Evolutionary conservation across 2,329 filamentous ascomycete species (phyloP).

Genomic region (Cladophialophora immunda): DNA sequence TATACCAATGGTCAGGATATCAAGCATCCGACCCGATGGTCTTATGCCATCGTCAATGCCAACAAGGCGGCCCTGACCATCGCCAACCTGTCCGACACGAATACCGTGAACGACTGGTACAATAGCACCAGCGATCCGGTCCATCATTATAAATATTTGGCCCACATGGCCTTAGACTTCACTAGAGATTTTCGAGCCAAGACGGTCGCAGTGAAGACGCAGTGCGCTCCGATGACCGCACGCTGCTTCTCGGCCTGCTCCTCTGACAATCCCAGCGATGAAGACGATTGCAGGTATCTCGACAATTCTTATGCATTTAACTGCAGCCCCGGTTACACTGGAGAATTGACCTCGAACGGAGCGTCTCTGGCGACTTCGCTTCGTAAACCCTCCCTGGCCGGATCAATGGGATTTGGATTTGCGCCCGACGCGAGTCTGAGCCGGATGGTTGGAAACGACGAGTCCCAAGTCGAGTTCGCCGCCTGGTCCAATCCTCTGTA

Average conservation of each 20-base stretch:
- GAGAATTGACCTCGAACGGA: background rate
- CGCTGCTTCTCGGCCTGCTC: slow-evolving; percentile 21
- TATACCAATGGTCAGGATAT: too few relatives aligned
- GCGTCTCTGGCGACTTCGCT: background rate
- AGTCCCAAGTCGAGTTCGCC: slow-evolving; percentile 8
- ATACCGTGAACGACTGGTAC: too few relatives aligned
- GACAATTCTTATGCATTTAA: background rate
- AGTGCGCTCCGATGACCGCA: slow-evolving; percentile 8
- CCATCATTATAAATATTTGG: too few relatives aligned
- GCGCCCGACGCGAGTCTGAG: background rate
- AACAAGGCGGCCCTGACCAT: background rate
- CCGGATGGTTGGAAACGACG: background rate
- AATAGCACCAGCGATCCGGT: too few relatives aligned
- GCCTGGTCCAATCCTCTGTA: slow-evolving; percentile 7
- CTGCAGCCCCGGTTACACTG: background rate
- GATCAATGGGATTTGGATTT: background rate
- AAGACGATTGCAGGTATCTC: too few relatives aligned
- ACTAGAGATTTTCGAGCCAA: slow-evolving; percentile 1
- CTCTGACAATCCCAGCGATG: background rate
- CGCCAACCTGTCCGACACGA: too few relatives aligned
- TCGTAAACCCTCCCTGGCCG: background rate
- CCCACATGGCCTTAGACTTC: background rate
- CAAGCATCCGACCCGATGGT: background rate
- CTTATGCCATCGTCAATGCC: background rate
- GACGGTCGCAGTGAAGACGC: background rate